Evolutionary conservation across 352 stramenopile genomes (phyloP), one percentile per base, ranked within the genome.

Genomic region (Pythium brassicae): DNA sequence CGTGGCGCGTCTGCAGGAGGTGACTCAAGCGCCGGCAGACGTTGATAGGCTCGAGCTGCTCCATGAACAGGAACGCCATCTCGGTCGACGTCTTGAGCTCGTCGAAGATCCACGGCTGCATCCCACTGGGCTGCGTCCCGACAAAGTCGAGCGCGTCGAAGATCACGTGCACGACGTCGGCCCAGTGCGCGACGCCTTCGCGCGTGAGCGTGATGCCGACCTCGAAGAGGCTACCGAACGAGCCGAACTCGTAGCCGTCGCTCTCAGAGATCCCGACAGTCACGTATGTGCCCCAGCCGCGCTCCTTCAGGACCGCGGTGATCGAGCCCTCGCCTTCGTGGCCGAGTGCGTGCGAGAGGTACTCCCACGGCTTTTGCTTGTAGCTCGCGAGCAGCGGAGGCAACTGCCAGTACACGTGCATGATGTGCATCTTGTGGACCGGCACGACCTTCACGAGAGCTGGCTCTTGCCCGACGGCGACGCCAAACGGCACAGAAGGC

Each of bases 61-160:
- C 78, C 51, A 87, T 72, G 40, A 89, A 89, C n/a, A 63, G 62
- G 65, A 86, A 87, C 5, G 65, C 56, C 51, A 89, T 84, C 14
- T 80, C 69, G 8, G 35, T 61, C 2, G 77, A 76, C 0, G 65
- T 56, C 9, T 62, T 76, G 29, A 85, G 58, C 46, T 89, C 79
- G 14, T 89, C 65, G 55, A 79, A 88, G 29, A 84, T 65, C 76
- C 78, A 89, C 10, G 50, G 17, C 8, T 68, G 71, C 3, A 85
- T 59, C 19, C 20, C 39, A 19, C 22, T 42, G 20, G 47, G 25
- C 14, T 45, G 45, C 2, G 11, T 25, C 47, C 34, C 43, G 43
- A 72, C 76, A 46, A 66, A 55, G 34, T 53, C 55, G 20, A 87
- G 19, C 8, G 66, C 66, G 51, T 84, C 70, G 23, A 87, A 85